Evolutionary conservation across 169 alveolate genomes (phyloP).

Genomic region (Plasmodium coatneyi): DNA sequence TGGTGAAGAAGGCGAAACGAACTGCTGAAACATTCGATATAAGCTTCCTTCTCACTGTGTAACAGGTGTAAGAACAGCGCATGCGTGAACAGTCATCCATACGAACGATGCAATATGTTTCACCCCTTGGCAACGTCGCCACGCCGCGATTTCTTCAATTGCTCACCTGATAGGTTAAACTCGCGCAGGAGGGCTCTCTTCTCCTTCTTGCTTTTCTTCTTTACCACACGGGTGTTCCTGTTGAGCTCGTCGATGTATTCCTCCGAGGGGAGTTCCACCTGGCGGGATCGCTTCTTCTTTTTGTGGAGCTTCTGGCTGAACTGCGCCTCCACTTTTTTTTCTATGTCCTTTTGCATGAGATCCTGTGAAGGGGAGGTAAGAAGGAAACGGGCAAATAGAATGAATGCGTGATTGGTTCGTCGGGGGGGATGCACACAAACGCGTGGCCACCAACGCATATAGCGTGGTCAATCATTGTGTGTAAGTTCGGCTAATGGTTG

Average conservation of each 20-base stretch:
- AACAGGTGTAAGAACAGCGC: not conserved
- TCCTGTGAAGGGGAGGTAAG: slow-evolving; percentile 12
- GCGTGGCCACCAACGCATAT: not conserved
- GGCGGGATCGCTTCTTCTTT: not conserved
- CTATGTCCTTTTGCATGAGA: slow-evolving; percentile 57
- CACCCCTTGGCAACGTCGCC: not conserved
- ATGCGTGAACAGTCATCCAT: not conserved
- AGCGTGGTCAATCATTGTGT: not conserved
- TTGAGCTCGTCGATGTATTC: slow-evolving; percentile 13
- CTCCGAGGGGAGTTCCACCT: not conserved
- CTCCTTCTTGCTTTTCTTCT: slow-evolving; percentile 11
- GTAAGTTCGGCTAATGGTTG: not conserved
- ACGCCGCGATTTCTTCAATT: not conserved
- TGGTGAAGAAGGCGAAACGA: not conserved
- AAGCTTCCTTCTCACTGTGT: not conserved
- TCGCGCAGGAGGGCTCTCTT: slow-evolving; percentile 35
- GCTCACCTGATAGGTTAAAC: slow-evolving; percentile 36
- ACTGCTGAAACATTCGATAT: not conserved
- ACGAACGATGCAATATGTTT: not conserved
- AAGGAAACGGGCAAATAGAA: not conserved
- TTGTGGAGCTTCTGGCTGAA: not conserved
- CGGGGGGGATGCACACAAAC: not conserved
- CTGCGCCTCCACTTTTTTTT: slow-evolving; percentile 27
- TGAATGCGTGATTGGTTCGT: not conserved
- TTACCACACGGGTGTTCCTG: not conserved